A percentile compares a stretch with the other conserved stretches of the same genome.
Evolutionary conservation across 2,329 filamentous ascomycete genomes (phyloP).

Genomic region (Monosporascus sp.): DNA sequence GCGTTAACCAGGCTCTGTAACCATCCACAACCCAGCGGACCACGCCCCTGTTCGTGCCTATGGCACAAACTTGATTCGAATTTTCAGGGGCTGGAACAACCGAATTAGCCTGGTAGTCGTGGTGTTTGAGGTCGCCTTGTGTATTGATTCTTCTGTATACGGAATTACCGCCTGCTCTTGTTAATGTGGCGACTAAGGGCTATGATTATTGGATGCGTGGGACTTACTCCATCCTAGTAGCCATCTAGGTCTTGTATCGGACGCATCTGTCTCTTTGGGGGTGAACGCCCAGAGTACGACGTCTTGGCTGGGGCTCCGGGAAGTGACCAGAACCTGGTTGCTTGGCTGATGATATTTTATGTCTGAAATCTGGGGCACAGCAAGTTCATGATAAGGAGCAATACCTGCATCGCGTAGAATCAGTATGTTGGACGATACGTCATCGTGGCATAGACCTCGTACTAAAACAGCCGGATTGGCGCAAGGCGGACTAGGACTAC

Average conservation of each 20-base stretch:
- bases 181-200: no score
- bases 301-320: constrained; percentile 27
- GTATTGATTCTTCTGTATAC: constrained; percentile 4
- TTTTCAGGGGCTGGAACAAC: constrained; percentile 32
- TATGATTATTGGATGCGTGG: background rate
- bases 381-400: constrained; percentile 26
- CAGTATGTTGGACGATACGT: no score
- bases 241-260: constrained; percentile 31
- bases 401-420: background rate
- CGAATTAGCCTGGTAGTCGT: constrained; percentile 33
- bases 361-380: constrained; percentile 37
- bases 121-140: constrained; percentile 11
- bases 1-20: constrained; percentile 29
- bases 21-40: constrained; percentile 30
- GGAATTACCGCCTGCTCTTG: background rate
- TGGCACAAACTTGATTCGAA: constrained; percentile 37
- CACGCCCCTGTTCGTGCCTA: constrained; percentile 46
- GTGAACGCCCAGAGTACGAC: constrained; percentile 34
- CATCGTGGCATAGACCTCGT: no score
- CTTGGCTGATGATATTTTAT: constrained; percentile 42
- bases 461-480: no score
- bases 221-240: constrained; percentile 21
- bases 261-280: constrained; percentile 24
- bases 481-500: no score
- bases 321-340: constrained; percentile 38